A percentile compares a stretch with the other conserved stretches of the same genome.
Evolutionary conservation across 2,329 filamentous ascomycete species (phyloP).

Genomic region (Penicillium sp.): DNA sequence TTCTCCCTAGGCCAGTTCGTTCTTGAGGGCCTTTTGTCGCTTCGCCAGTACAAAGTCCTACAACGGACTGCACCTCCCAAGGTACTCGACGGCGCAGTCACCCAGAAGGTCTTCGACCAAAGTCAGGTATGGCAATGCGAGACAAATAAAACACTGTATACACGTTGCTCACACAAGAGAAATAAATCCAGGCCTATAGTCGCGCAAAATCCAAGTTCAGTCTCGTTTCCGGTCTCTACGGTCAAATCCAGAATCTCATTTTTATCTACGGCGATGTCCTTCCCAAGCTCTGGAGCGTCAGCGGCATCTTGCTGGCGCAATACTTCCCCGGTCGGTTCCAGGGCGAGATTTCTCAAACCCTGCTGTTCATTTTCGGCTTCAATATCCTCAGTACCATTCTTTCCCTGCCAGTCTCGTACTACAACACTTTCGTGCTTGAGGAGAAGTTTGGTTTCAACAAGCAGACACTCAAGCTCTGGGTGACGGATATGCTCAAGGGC

Average conservation of each 20-base stretch:
- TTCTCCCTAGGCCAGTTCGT: conserved; percentile 91
- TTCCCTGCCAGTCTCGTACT: conserved; percentile 77
- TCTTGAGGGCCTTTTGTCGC: conserved; percentile 83
- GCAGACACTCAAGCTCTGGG: conserved; percentile 82
- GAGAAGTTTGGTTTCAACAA: conserved; percentile 99
- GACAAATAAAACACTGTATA: conserved; percentile 1
- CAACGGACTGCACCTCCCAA: conserved; percentile 76
- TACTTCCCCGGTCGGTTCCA: conserved; percentile 76
- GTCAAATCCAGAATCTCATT: conserved; percentile 81
- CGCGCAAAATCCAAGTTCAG: conserved; percentile 91
- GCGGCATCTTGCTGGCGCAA: conserved; percentile 68
- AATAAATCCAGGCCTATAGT: conserved; percentile 67
- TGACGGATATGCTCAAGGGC: conserved; percentile 87
- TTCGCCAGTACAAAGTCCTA: conserved; percentile 85
- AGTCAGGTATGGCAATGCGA: conserved; percentile 60
- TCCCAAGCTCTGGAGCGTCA: conserved; percentile 82
- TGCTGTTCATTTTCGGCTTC: conserved; percentile 87
- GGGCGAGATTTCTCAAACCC: conserved; percentile 89
- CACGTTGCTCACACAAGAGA: conserved; percentile 2
- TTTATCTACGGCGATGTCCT: conserved; percentile 90
- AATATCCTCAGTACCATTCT: conserved; percentile 76
- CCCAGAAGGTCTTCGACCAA: conserved; percentile 88
- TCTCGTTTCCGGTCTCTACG: conserved; percentile 75
- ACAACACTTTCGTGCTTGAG: conserved; percentile 93
- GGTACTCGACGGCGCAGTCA: conserved; percentile 83